These are phyloP conservation scores for Elongisporangium undulatum DNA, from an alignment of 352 stramenopile genomes.

Conservation along the genomic window DNA sequence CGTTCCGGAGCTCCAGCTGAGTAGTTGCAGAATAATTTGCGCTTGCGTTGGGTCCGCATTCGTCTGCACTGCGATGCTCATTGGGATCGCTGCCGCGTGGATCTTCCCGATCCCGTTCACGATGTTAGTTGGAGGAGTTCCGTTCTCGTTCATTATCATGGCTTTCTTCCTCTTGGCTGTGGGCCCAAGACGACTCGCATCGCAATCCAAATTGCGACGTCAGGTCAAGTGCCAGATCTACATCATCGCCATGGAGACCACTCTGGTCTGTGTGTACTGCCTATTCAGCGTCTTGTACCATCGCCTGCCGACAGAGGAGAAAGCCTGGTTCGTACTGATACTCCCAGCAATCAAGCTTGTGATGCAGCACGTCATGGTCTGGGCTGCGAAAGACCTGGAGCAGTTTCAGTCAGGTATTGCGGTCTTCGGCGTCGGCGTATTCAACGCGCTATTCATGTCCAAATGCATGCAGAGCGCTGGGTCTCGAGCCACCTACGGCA, in stretches of 20 bases:
- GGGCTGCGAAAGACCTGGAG: constrained; percentile 7
- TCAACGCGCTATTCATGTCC: constrained; percentile 21
- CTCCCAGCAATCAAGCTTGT: constrained; percentile 18
- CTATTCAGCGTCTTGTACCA: constrained; percentile 11
- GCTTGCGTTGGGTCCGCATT: no score
- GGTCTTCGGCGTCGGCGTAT: constrained; percentile 23
- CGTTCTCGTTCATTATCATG: no score
- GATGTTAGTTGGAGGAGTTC: no score
- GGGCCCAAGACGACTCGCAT: no score
- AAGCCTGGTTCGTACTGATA: constrained; percentile 15
- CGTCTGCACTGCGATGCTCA: no score
- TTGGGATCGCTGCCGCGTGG: no score
- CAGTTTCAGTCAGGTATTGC: constrained; percentile 17
- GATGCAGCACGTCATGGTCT: constrained; percentile 16
- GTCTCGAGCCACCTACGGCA: constrained; percentile 4
- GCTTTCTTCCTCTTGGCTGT: no score
- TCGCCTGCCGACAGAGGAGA: constrained; percentile 4
- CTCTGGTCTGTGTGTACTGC: constrained; percentile 17
- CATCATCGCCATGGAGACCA: constrained; percentile 3
- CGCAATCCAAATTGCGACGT: no score
- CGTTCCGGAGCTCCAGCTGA: no score
- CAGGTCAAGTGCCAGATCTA: constrained; percentile 6
- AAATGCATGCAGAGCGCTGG: constrained; percentile 16
- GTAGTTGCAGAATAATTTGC: no score
- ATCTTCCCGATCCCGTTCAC: no score